Evolutionary conservation across 768 basidiomycete species (phyloP), one percentile per base, ranked within the genome.

Genomic region (Phanerochaete carnosa): DNA sequence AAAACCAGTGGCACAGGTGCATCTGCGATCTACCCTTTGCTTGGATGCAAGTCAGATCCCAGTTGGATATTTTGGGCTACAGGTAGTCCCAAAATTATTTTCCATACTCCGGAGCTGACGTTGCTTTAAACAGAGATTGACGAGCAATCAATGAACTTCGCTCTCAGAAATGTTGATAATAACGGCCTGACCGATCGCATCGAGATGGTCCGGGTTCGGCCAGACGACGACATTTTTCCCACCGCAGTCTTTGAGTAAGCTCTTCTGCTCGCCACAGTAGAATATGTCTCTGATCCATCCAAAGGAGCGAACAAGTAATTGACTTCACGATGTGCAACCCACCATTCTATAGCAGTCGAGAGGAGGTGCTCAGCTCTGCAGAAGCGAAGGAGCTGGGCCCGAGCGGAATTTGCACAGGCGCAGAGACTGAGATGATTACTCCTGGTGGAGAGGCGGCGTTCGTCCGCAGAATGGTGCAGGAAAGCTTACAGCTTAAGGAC

Each of bases 311-410:
- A 43, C 45, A 9, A 30, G 4, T 4, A 12, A 26, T 58, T 22
- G 84, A 89, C 59, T 94, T 96, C 64, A 85, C 87, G 0, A 93
- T 98, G 86, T 98, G 95, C 74, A 99, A 98, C 71, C 96, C 96
- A 0, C 96, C 96, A 0, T 99, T 99, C 73, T 98, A 97, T 69
- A 70, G 77, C n/a, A 90, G 86, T 59, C 68, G 71, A 0, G 83
- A 86, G 30, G 96, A 98, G 60, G 80, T 94, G 8, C 64, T 67
- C 0, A 68, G 72, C 2, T 86, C 85, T 1, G 83, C 85, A 0
- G 80, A 80, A 22, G 74, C 75, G 6, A 98, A 98, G 66, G 83
- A 83, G 50, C 71, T 77, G 15, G 76, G 75, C 6, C 90, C 96
- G 0, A 86, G 78, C 65, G 90, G 91, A 1, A 94, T 94, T 67